Evolutionary conservation across 495 filamentous ascomycete species (phyloP).

Genomic region (Xylaria sp.): DNA sequence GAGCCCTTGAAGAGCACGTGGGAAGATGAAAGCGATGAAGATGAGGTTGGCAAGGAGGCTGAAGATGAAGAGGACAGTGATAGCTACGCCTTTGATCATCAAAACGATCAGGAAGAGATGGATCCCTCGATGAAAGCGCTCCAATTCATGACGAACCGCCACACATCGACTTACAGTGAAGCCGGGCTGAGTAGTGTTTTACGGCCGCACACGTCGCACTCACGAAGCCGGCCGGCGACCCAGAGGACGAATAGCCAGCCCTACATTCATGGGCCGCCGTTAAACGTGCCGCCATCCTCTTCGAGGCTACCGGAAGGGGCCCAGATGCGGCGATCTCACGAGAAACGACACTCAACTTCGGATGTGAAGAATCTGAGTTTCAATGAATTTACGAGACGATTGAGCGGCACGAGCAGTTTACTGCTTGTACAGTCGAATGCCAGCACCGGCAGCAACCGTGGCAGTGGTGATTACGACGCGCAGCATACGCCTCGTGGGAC

Average conservation of each 20-base stretch:
- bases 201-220: slow-evolving; percentile 56
- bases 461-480: slow-evolving; percentile 51
- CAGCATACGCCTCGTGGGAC: slow-evolving; percentile 36
- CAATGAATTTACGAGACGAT: slow-evolving; percentile 60
- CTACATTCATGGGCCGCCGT: slow-evolving; percentile 40
- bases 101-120: slow-evolving; percentile 44
- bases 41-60: slow-evolving; percentile 39
- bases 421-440: slow-evolving; percentile 61
- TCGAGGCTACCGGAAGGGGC: slow-evolving; percentile 28
- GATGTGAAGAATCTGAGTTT: slow-evolving; percentile 59
- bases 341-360: slow-evolving; percentile 55
- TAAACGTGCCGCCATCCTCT: slow-evolving; percentile 32
- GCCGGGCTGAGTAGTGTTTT: slow-evolving; percentile 29
- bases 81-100: slow-evolving; percentile 45
- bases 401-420: slow-evolving; percentile 60
- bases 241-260: slow-evolving; percentile 56
- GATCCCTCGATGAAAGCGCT: slow-evolving; percentile 52
- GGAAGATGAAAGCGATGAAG: slow-evolving; percentile 50
- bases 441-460: slow-evolving; percentile 54
- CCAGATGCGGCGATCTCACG: slow-evolving; percentile 36
- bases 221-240: slow-evolving; percentile 46
- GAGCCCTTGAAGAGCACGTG: slow-evolving; percentile 52
- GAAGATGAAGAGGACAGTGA: slow-evolving; percentile 53
- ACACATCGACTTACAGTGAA: slow-evolving; percentile 29
- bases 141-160: slow-evolving; percentile 57